phyloP scores from a whole-genome alignment of 2,329 filamentous ascomycete species.

The Claviceps maximensis region DNA sequence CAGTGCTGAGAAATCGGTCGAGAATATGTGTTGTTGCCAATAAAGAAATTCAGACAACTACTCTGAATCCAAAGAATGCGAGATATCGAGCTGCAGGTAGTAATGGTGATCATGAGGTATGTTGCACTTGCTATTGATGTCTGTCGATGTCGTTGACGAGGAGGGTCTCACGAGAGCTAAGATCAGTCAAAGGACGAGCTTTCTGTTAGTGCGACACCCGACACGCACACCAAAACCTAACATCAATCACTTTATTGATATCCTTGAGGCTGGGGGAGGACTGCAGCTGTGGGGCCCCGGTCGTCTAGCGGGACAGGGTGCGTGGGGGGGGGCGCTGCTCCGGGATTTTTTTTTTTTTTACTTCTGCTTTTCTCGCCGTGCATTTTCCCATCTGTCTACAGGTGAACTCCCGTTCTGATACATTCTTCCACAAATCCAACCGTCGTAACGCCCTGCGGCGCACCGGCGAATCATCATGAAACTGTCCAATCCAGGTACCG shows the following conservation, averaged over 20 bases:
- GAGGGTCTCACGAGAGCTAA: slow-evolving; percentile 3
- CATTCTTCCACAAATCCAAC: background rate
- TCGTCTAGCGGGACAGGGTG: background rate
- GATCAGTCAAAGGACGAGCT: background rate
- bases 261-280: background rate
- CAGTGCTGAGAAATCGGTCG: background rate
- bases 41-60: background rate
- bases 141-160: slow-evolving; percentile 1
- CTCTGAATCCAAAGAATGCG: background rate
- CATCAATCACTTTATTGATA: background rate
- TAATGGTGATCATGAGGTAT: background rate
- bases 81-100: background rate
- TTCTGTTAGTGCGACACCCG: slow-evolving; percentile 1
- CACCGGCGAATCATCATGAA: slow-evolving; percentile 43
- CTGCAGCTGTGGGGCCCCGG: background rate
- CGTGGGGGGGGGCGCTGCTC: background rate
- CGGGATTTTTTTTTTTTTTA: background rate
- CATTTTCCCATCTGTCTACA: background rate
- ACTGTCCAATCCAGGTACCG: slow-evolving; percentile 66
- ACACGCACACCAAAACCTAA: background rate
- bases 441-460: background rate
- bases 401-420: background rate
- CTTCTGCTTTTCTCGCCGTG: background rate
- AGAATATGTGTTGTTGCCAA: background rate
- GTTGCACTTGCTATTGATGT: background rate